Conservation (phyloP, 257 asterid species). For the Osmanthus fragrans region DNA sequence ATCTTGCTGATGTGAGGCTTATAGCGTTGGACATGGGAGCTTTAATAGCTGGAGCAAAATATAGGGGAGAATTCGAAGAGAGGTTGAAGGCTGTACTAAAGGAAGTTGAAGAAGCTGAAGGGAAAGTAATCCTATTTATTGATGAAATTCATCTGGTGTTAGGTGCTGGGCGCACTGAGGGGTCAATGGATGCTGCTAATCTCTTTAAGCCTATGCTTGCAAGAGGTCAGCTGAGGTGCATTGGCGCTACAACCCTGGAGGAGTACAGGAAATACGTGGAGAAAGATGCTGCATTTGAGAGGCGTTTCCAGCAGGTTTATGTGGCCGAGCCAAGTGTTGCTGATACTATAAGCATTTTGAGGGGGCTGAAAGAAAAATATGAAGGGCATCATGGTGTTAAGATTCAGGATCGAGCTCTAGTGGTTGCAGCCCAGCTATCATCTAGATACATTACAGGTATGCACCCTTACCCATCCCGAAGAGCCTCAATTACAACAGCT, state of each 20-base stretch:
- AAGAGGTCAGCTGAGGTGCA: slow-evolving; percentile 66
- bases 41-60: slow-evolving; percentile 67
- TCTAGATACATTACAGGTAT: slow-evolving; percentile 67
- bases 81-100: slow-evolving; percentile 66
- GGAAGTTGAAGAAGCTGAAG: slow-evolving; percentile 78
- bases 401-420: slow-evolving; percentile 74
- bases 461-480: neutral
- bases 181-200: slow-evolving; percentile 76
- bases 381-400: slow-evolving; percentile 83
- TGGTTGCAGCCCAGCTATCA: slow-evolving; percentile 63
- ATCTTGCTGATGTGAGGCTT: slow-evolving; percentile 70
- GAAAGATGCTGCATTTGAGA: slow-evolving; percentile 76
- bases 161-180: slow-evolving; percentile 75
- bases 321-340: slow-evolving; percentile 71
- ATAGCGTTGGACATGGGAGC: slow-evolving; percentile 82
- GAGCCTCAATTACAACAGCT: too few species aligned
- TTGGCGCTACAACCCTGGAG: slow-evolving; percentile 68
- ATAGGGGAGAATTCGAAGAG: slow-evolving; percentile 77
- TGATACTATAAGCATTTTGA: slow-evolving; percentile 61
- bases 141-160: slow-evolving; percentile 70
- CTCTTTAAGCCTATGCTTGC: slow-evolving; percentile 83
- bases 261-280: slow-evolving; percentile 74
- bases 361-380: slow-evolving; percentile 74
- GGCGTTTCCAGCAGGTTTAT: slow-evolving; percentile 75
- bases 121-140: slow-evolving; percentile 64